These are phyloP conservation scores for Luffa aegyptiaca DNA, from an alignment of 306 rosid genomes.

Conservation along the genomic window DNA sequence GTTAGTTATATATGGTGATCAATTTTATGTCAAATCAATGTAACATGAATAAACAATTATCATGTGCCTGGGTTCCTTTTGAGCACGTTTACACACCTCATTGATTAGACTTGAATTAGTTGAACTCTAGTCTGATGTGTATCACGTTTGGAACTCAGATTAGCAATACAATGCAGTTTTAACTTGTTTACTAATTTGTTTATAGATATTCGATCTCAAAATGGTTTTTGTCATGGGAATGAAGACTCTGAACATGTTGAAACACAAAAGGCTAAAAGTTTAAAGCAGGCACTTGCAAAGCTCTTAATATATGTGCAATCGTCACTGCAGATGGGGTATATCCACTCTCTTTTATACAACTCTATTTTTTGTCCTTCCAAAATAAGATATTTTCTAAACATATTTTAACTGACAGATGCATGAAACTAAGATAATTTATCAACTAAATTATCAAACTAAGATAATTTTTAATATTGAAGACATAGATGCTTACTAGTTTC, in stretches of 20 bases:
- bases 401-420: not conserved
- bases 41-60: not conserved
- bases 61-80: not conserved
- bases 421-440: not conserved
- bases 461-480: not conserved
- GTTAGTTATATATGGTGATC: not conserved
- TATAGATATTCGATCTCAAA: conserved; percentile 51
- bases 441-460: not conserved
- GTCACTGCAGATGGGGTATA: conserved; percentile 46
- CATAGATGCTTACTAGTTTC: not conserved
- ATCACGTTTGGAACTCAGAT: not conserved
- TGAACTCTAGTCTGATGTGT: not conserved
- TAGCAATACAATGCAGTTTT: not conserved
- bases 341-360: not conserved
- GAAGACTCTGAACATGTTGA: conserved; percentile 48
- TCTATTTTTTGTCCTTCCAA: not conserved
- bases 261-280: conserved; percentile 29
- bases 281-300: conserved; percentile 57
- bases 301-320: conserved; percentile 51
- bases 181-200: not conserved
- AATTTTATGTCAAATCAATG: not conserved
- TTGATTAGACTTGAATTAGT: not conserved
- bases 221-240: conserved; percentile 31
- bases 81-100: not conserved
- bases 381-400: not conserved